A percentile compares a stretch with the other conserved stretches of the same genome.
phyloP scores from a whole-genome alignment of 2,329 filamentous ascomycete species.

The Pleomassaria siparia region DNA sequence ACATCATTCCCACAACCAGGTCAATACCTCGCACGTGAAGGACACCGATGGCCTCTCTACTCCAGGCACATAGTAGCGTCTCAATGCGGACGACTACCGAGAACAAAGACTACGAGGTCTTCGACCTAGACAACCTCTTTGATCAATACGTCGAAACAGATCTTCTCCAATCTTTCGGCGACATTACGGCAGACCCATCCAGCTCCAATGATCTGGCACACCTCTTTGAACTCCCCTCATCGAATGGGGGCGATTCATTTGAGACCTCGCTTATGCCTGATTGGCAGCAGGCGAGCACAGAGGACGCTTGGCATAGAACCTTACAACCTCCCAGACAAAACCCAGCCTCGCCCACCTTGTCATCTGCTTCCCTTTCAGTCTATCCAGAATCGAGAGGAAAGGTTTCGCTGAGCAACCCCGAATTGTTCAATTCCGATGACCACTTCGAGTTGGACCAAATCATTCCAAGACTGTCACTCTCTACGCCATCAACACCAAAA shows the following conservation, averaged over 20 bases:
- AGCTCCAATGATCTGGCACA: conserved; percentile 54
- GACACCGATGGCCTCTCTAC: conserved; percentile 29
- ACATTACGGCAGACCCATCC: conserved; percentile 51
- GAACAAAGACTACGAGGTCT: conserved; percentile 57
- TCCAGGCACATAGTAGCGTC: conserved; percentile 28
- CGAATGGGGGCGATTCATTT: conserved; percentile 52
- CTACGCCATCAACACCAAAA: conserved; percentile 39
- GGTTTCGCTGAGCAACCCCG: conserved; percentile 33
- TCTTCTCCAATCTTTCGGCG: conserved; percentile 49
- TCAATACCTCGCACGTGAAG: conserved; percentile 26
- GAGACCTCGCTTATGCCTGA: conserved; percentile 53
- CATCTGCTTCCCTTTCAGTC: conserved; percentile 30
- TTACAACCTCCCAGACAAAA: conserved; percentile 55
- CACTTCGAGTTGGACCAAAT: conserved; percentile 26
- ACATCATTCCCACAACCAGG: conserved; percentile 22
- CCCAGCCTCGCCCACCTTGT: conserved; percentile 41
- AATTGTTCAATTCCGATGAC: conserved; percentile 35
- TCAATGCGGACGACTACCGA: conserved; percentile 49
- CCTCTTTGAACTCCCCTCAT: conserved; percentile 54
- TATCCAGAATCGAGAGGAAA: conserved; percentile 36
- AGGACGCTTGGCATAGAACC: conserved; percentile 58
- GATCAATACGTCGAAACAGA: conserved; percentile 64
- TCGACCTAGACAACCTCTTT: conserved; percentile 64
- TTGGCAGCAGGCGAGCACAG: conserved; percentile 48
- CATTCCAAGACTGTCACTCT: conserved; percentile 28